Evolutionary conservation across 192 early-diverging fungal species (phyloP).

Genomic region (Jimgerdemannia flammicorona): DNA sequence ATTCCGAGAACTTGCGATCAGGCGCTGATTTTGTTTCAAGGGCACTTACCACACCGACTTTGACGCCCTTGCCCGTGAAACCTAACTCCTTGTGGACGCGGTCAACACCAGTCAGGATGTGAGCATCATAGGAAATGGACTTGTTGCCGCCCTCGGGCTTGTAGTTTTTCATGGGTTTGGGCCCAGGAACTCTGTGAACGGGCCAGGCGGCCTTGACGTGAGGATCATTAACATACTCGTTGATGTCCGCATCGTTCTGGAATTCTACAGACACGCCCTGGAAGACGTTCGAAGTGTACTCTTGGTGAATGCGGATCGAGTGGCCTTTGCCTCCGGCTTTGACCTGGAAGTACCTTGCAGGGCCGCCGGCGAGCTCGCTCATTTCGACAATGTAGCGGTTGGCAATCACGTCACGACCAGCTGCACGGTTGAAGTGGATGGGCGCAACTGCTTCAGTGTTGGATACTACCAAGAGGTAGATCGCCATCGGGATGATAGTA

Average conservation of each 20-base stretch:
- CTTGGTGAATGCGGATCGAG: background rate
- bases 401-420: background rate
- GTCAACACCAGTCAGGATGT: constrained; percentile 50
- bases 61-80: constrained; percentile 59
- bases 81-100: constrained; percentile 37
- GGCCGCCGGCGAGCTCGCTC: background rate
- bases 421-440: background rate
- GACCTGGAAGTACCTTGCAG: background rate
- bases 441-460: background rate
- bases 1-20: too few species aligned
- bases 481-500: background rate
- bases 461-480: background rate
- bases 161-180: background rate
- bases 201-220: background rate
- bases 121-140: constrained; percentile 12
- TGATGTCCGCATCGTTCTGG: background rate
- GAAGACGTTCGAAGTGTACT: background rate
- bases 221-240: background rate
- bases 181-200: background rate
- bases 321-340: background rate
- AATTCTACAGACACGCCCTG: background rate
- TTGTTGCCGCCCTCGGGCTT: background rate
- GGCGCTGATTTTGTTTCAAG: too few species aligned
- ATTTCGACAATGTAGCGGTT: constrained; percentile 1
- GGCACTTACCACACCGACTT: constrained; percentile 43